Evolutionary conservation across 139 green algal genomes (phyloP), one percentile per base, ranked within the genome.

Genomic region (Chlamydomonas schloesseri): DNA sequence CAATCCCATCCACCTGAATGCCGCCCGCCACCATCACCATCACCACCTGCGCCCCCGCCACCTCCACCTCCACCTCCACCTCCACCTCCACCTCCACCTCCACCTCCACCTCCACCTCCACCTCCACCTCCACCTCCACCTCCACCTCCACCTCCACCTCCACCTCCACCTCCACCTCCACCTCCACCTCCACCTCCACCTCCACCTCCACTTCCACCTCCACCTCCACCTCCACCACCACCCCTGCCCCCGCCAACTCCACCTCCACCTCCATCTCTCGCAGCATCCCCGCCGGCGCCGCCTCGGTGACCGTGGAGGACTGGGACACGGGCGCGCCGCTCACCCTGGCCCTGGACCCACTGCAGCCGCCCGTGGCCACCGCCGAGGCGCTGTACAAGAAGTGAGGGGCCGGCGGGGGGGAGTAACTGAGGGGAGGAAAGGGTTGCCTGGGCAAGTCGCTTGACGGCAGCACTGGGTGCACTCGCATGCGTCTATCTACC

Each of bases 241-340:
- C 6, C 57, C 74, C 20, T 68, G 15, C 50, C 31, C 42, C 50
- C 18, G 10, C 33, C 42, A 50, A 50, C 42, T 8, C 62, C 26
- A 6, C 3, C 14, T 34, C 3, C n/a, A 15, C 13, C n/a, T n/a
- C n/a, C 26, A 13, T 31, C 67, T 9, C 58, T 26, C 47, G 17
- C 67, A 85, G 79, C 20, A 85, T 85, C 42, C 79, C 79, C 65
- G 47, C 79, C 50, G 79, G 79, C 79, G 68, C 79, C 67, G 21
- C 67, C 31, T 46, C 81, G 15, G 29, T 69, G 64, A 87, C 60
- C 82, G 93, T 93, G 21, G 94, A 97, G 84, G 94, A 97, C 89
- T 98, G 96, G 96, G 94, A 97, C n/a, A 96, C 92, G 0, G 95
- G 95, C 2, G 72, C 92, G 78, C n/a, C 71, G 4, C 71, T 95